Evolutionary conservation across 495 filamentous ascomycete genomes (phyloP).

Genomic region (Penicillium maclennaniae): DNA sequence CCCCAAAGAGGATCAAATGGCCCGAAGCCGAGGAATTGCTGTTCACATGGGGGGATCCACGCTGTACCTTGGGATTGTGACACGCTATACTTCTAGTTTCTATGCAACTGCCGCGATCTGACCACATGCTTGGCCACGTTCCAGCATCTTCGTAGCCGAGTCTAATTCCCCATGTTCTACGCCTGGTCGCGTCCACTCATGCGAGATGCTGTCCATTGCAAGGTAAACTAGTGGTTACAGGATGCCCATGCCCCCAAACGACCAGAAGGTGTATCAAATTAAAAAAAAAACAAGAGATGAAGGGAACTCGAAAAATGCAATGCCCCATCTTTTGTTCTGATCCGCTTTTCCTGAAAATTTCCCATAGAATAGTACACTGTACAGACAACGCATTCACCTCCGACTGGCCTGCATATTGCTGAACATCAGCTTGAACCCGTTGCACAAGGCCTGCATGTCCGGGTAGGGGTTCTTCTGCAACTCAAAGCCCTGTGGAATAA

Average conservation of each 20-base stretch:
- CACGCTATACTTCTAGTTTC: too few relatives aligned
- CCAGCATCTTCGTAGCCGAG: too few relatives aligned
- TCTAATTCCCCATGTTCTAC: too few relatives aligned
- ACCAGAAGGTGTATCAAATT: conserved; percentile 29
- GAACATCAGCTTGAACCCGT: conserved; percentile 72
- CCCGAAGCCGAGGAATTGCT: conserved; percentile 17
- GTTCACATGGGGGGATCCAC: conserved; percentile 9
- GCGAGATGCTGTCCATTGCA: conserved; percentile 12
- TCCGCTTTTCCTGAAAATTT: conserved; percentile 8
- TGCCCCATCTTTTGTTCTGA: conserved; percentile 12
- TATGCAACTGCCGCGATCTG: too few relatives aligned
- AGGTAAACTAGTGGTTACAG: conserved; percentile 19
- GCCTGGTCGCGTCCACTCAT: not conserved
- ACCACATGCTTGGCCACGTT: not conserved
- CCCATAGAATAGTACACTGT: conserved; percentile 24
- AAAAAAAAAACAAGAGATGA: conserved; percentile 7
- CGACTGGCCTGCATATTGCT: conserved; percentile 48
- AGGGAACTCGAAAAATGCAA: conserved; percentile 13
- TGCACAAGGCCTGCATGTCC: conserved; percentile 89
- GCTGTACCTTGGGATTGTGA: not conserved
- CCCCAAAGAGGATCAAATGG: conserved; percentile 7
- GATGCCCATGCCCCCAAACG: conserved; percentile 15
- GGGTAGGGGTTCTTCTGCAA: conserved; percentile 82
- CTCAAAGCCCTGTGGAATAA: conserved; percentile 87
- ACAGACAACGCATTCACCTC: conserved; percentile 20